Evolutionary conservation across 1,284 basidiomycete species (phyloP), one percentile per base, ranked within the genome.

Genomic region (Rhodotorula glutinis): DNA sequence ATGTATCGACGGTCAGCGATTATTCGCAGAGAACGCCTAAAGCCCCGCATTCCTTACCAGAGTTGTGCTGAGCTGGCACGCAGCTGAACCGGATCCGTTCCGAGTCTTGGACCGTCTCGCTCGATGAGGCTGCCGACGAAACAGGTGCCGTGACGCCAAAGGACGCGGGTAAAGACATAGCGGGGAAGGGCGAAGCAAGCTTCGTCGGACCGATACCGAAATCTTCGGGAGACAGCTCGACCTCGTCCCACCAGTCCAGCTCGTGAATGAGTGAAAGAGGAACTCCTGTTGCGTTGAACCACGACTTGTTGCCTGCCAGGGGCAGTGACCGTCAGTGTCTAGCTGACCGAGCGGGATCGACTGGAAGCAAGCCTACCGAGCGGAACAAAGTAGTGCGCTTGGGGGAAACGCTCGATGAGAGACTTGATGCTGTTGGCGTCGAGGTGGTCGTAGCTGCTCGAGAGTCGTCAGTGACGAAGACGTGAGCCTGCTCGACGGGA

Each of bases 211-310:
- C 49, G n/a, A 54, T 49, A 81, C 66, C 76, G n/a, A 79, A 73
- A 52, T 85, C 75, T 23, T 80, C 77, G 30, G 81, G 79, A 10
- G 79, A 77, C 2, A 74, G 60, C 16, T 66, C 58, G 38, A 68
- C 60, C 5, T 70, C 63, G 11, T 76, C 67, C 76, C 76, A 77
- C 76, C 76, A 77, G 56, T 77, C 76, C 54, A 75, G 51, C 57
- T 77, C 75, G 43, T 60, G 53, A 16, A 77, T 64, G 27, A 69
- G 67, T 0, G 65, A 69, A 7, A 54, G 54, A 0, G 71, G 65
- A 4, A 76, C 66, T 3, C 74, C 71, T 21, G 65, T 68, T 16
- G 64, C 51, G 17, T 57, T 47, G 54, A 76, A 70, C 72, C 71
- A 74, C 13, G 53, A 44, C 53, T 74, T 74, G 62, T 73, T 71